Evolutionary conservation across 2,329 filamentous ascomycete species (phyloP), one percentile per base, ranked within the genome.

Genomic region (Xylaria sp.): DNA sequence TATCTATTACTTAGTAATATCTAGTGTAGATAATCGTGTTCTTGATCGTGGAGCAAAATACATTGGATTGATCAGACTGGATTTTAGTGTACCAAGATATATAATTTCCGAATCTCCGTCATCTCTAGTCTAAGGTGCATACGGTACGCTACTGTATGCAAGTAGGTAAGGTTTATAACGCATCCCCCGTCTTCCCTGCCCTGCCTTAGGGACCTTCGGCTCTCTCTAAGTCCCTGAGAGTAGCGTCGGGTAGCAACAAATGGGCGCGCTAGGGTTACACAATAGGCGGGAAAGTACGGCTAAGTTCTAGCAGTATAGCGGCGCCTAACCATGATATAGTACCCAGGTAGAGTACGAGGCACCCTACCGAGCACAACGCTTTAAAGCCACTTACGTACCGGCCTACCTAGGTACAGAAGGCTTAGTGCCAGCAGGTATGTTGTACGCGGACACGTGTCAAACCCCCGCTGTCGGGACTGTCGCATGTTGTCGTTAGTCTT

Each of bases 391-490:
- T 2, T 7, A 31, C 25, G 28, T 54, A 55, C 41, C 15, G 6
- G 13, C 41, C 41, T 44, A n/a, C n/a, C n/a, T n/a, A n/a, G n/a
- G n/a, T n/a, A 41, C 8, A 15, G 39, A 5, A 46, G 5, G 41
- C 18, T 46, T 13, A n/a, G 41, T 20, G 15, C 15, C 6, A 46
- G 41, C 20, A 18, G 31, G 18, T 55, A 37, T 55, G 15, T 20
- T 55, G 31, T 56, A 39, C 52, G 31, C 12, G 31, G 52, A 56
- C 52, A 56, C 52, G 52, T 56, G 52, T 56, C n/a, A 39, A 13
- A 12, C 31, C 31, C 52, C 31, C 37, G 4, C 18, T 5, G 1
- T 56, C 41, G 2, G 13, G 50, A 54, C 50, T 54, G 50, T 54
- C 13, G 15, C 50, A n/a, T 3, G 18, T 7, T 34, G 6, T 56